Evolutionary conservation across 768 basidiomycete genomes (phyloP), one percentile per base, ranked within the genome.

Genomic region (Russula dissimulans): DNA sequence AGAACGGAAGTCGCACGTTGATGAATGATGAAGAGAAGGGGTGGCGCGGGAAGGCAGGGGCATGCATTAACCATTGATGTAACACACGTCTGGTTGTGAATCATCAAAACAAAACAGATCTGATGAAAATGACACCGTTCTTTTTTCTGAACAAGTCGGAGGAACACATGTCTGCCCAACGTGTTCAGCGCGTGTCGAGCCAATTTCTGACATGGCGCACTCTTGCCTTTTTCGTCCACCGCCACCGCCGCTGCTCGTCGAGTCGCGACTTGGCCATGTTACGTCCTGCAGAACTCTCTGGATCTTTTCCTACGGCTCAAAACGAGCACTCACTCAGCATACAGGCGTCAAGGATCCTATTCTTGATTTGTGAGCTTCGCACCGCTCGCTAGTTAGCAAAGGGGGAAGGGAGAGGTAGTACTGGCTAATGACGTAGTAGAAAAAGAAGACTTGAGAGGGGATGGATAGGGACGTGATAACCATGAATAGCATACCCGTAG

Each of bases 161-260:
- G 29, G 29, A 34, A 57, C 56, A 51, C 56, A 29, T 62, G 61
- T 47, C 51, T 54, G 56, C 43, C 1, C 10, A 41, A 15, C 61
- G 61, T 62, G 61, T 62, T 62, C 51, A 44, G 51, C 61, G 61
- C 61, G 61, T 62, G 61, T 44, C 50, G 47, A 49, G 4, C 12
- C 39, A 10, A 41, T 48, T n/a, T 34, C 18, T n/a, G 22, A 10
- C 32, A 51, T 32, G 10, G 48, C 55, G 49, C 54, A 29, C 56
- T 47, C 34, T 48, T 54, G 39, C 46, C 50, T 53, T 52, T 46
- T 48, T 55, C 8, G n/a, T 53, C 15, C n/a, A 12, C 34, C 22
- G 38, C 39, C 48, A 26, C 49, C 55, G 14, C 51, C 60, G n/a
- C 48, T 12, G 3, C 29, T 47, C 47, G 47, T 41, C n/a, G n/a